Conservation (phyloP, 495 filamentous ascomycete genomes). For the Thozetella sp. region DNA sequence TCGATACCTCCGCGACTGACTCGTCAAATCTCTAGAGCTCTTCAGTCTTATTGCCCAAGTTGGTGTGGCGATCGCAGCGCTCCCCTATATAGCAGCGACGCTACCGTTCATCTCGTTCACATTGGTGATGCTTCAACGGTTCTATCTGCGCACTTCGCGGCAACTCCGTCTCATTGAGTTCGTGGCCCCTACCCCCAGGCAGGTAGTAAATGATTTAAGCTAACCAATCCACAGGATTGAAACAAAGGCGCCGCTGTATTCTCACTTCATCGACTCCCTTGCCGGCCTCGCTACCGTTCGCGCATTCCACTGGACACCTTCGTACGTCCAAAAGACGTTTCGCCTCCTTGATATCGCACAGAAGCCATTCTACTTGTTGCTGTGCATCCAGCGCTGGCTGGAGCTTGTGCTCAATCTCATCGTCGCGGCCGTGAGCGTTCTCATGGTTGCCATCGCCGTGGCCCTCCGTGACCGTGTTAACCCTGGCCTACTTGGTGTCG, state of each 20-base stretch:
- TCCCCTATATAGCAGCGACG: conserved; percentile 24
- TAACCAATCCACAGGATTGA: conserved; percentile 32
- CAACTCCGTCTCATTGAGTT: conserved; percentile 58
- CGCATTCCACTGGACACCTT: conserved; percentile 46
- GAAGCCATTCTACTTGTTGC: conserved; percentile 48
- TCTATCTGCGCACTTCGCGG: conserved; percentile 62
- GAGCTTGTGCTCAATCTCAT: conserved; percentile 47
- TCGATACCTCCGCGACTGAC: neutral
- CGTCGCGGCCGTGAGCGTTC: conserved; percentile 36
- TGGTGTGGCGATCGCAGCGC: conserved; percentile 8
- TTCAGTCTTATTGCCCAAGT: neutral
- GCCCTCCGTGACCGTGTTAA: conserved; percentile 24
- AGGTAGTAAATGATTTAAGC: neutral
- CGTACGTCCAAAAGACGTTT: conserved; percentile 46
- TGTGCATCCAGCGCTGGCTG: conserved; percentile 56
- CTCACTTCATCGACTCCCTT: conserved; percentile 41
- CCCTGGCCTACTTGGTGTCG: conserved; percentile 35
- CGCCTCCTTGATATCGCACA: conserved; percentile 54
- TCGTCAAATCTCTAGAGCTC: neutral
- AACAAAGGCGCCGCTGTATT: conserved; percentile 41
- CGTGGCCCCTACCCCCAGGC: neutral
- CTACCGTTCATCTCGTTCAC: conserved; percentile 24
- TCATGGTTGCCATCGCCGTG: conserved; percentile 40
- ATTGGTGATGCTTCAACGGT: conserved; percentile 55
- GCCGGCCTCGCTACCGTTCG: conserved; percentile 51